phyloP scores from a whole-genome alignment of 306 rosid genomes.

The Medicago arabica region DNA sequence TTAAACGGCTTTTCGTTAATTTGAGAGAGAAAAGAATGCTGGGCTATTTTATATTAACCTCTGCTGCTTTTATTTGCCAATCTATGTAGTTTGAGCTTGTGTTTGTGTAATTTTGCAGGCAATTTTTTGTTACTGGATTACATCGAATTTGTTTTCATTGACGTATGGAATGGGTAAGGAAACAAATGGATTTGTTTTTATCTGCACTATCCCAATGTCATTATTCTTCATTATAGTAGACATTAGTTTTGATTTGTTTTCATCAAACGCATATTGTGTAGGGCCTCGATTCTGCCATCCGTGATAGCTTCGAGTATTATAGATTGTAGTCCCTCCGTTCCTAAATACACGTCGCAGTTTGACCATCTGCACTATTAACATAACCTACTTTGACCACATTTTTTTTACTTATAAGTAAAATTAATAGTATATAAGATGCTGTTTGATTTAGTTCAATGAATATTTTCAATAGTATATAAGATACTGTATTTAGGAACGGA shows the following conservation, averaged over 20 bases:
- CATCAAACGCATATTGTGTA: conserved; percentile 16
- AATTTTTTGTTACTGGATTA: conserved; percentile 91
- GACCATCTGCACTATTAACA: no score
- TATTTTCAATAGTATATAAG: no score
- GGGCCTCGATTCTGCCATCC: conserved; percentile 18
- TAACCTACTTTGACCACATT: no score
- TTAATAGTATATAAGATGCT: no score
- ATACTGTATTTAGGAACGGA: no score
- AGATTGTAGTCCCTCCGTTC: not conserved
- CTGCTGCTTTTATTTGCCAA: conserved; percentile 25
- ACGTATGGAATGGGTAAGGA: conserved; percentile 77
- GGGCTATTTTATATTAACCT: conserved; percentile 1
- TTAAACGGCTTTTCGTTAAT: conserved; percentile 19
- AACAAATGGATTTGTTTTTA: not conserved
- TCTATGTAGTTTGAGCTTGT: conserved; percentile 37
- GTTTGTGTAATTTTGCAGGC: conserved; percentile 66
- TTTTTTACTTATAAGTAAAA: no score
- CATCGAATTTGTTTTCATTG: conserved; percentile 84
- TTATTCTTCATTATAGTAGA: not conserved
- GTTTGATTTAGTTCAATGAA: no score
- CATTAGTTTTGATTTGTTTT: conserved; percentile 18
- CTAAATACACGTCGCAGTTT: no score
- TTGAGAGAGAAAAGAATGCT: conserved; percentile 1
- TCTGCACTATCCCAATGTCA: conserved; percentile 33
- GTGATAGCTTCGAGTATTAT: not conserved